Evolutionary conservation across 2,329 filamentous ascomycete species (phyloP).

Genomic region (Cercospora sp.): DNA sequence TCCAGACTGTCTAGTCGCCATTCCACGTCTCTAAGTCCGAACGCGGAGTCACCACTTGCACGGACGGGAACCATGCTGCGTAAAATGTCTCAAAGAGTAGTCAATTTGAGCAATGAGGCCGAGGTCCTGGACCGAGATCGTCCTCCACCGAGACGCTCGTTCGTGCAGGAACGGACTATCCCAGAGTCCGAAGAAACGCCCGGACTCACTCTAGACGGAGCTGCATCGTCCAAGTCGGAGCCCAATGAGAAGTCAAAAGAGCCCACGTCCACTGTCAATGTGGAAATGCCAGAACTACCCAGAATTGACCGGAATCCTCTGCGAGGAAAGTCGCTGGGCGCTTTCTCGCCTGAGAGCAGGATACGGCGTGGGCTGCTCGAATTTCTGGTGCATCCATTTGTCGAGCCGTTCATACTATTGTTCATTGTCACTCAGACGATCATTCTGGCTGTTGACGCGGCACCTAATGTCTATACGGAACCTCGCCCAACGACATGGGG

Average conservation of each 20-base stretch:
- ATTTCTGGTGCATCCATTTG: conserved; percentile 79
- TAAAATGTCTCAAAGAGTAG: conserved; percentile 93
- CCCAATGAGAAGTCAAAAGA: conserved; percentile 36
- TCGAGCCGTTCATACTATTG: conserved; percentile 81
- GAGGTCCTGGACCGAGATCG: conserved; percentile 81
- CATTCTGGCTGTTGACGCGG: conserved; percentile 79
- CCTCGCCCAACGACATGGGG: conserved; percentile 67
- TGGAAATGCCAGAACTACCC: conserved; percentile 31
- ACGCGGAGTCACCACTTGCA: conserved; percentile 49
- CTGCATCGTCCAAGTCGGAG: conserved; percentile 30
- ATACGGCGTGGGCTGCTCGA: conserved; percentile 76
- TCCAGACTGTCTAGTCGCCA: conserved; percentile 38
- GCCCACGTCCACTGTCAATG: conserved; percentile 34
- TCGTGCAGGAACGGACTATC: conserved; percentile 34
- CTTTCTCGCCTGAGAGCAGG: conserved; percentile 77
- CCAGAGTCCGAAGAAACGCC: conserved; percentile 5
- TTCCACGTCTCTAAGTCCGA: conserved; percentile 47
- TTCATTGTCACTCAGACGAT: conserved; percentile 87
- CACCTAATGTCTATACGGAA: conserved; percentile 61
- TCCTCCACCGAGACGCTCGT: conserved; percentile 61
- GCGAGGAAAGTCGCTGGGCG: conserved; percentile 78
- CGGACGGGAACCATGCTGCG: conserved; percentile 54
- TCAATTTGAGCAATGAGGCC: conserved; percentile 92
- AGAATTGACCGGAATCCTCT: conserved; percentile 66
- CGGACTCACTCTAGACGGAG: conserved; percentile 28